phyloP scores from a whole-genome alignment of 2,329 filamentous ascomycete genomes.

The Xylaria sp. region DNA sequence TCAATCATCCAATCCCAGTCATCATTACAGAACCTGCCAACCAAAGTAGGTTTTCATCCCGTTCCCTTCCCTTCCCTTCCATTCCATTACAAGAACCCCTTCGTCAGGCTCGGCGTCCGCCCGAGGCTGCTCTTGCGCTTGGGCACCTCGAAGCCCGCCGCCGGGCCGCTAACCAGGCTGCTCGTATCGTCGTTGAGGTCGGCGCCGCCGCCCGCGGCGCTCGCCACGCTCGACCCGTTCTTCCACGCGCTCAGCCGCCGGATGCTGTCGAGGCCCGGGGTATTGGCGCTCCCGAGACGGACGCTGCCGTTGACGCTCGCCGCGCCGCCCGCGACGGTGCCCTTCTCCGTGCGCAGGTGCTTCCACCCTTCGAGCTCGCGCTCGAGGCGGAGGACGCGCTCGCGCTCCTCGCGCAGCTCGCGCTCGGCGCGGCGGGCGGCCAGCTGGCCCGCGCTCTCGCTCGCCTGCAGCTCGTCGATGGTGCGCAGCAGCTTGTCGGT shows the following conservation, averaged over 20 bases:
- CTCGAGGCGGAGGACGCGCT: constrained; percentile 80
- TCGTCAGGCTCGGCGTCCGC: constrained; percentile 69
- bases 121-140: constrained; percentile 68
- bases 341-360: constrained; percentile 69
- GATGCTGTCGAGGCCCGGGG: constrained; percentile 29
- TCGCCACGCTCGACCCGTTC: constrained; percentile 49
- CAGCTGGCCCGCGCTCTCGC: constrained; percentile 80
- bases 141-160: constrained; percentile 57
- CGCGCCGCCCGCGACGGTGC: constrained; percentile 34
- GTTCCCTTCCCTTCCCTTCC: no score
- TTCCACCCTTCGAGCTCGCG: constrained; percentile 86
- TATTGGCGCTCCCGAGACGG: constrained; percentile 33
- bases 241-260: constrained; percentile 51
- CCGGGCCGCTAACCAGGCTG: constrained; percentile 29
- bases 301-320: constrained; percentile 33
- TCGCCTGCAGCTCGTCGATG: constrained; percentile 91
- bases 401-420: constrained; percentile 85
- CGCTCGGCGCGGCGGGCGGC: constrained; percentile 83
- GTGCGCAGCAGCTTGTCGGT: constrained; percentile 84
- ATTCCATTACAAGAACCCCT: constrained; percentile 78
- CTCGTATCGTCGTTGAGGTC: constrained; percentile 43
- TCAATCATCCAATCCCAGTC: no score
- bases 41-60: no score
- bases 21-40: no score
- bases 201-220: constrained; percentile 37